These are phyloP conservation scores for Atkinsonella texensis DNA, from an alignment of 2,329 filamentous ascomycete species.

Conservation along the genomic window DNA sequence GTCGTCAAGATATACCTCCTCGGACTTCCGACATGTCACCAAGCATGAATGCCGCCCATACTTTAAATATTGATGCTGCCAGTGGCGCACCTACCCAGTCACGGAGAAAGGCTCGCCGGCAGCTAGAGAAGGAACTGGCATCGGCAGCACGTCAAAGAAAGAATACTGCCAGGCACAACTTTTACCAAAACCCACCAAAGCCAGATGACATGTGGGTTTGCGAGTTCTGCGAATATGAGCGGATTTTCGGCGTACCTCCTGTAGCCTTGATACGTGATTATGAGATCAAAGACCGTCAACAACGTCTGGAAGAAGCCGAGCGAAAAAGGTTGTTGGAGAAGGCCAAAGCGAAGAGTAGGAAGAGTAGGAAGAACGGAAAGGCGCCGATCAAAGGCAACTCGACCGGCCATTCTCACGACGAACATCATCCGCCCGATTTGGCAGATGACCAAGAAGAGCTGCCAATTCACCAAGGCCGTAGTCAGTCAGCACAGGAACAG, in stretches of 20 bases:
- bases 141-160: slow-evolving; percentile 67
- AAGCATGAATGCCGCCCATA: slow-evolving; percentile 9
- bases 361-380: slow-evolving; percentile 74
- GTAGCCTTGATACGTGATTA: slow-evolving; percentile 79
- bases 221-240: slow-evolving; percentile 96
- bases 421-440: slow-evolving; percentile 13
- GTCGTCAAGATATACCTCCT: slow-evolving; percentile 12
- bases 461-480: slow-evolving; percentile 15
- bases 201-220: slow-evolving; percentile 82
- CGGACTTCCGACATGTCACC: slow-evolving; percentile 9
- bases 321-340: slow-evolving; percentile 78
- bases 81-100: slow-evolving; percentile 17
- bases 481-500: slow-evolving; percentile 27
- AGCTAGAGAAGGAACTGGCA: slow-evolving; percentile 57
- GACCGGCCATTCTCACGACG: slow-evolving; percentile 11
- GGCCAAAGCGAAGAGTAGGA: slow-evolving; percentile 84
- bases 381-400: slow-evolving; percentile 16
- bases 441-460: slow-evolving; percentile 12
- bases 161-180: slow-evolving; percentile 63
- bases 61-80: slow-evolving; percentile 10
- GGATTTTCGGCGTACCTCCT: slow-evolving; percentile 82
- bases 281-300: slow-evolving; percentile 83
- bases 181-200: slow-evolving; percentile 59
- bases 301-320: slow-evolving; percentile 75
- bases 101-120: slow-evolving; percentile 50